Conservation (phyloP, 75 land plant genomes). For the Picea sitchensis region DNA sequence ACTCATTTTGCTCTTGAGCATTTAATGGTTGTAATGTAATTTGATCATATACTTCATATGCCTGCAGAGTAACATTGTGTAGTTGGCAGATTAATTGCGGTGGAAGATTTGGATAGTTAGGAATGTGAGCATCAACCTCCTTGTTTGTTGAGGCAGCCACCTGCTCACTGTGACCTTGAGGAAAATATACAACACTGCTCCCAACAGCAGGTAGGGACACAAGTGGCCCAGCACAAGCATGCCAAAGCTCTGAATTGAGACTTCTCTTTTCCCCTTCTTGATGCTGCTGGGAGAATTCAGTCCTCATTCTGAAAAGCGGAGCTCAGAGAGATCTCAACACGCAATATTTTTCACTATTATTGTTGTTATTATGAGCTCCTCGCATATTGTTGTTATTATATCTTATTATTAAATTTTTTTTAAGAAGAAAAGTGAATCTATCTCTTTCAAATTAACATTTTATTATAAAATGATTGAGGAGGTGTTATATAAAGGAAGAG, state of each 20-base stretch:
- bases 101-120: conserved; percentile 57
- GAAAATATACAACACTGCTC: conserved; percentile 75
- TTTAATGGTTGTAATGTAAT: too few relatives aligned
- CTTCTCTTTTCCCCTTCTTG: conserved; percentile 48
- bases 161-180: conserved; percentile 85
- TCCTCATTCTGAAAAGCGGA: too few relatives aligned
- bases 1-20: conserved; percentile 51
- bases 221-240: conserved; percentile 77
- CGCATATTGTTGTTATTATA: too few relatives aligned
- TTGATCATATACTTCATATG: conserved; percentile 39
- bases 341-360: too few relatives aligned
- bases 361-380: too few relatives aligned
- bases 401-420: too few relatives aligned
- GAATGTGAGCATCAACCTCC: conserved; percentile 63
- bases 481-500: too few relatives aligned
- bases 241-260: conserved; percentile 78
- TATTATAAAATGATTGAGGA: too few relatives aligned
- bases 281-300: too few relatives aligned
- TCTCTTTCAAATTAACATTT: too few relatives aligned
- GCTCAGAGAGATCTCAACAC: too few relatives aligned
- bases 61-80: conserved; percentile 70
- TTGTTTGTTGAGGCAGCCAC: conserved; percentile 71
- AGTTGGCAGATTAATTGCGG: conserved; percentile 49
- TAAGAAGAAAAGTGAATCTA: too few relatives aligned
- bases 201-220: conserved; percentile 69